A percentile compares a stretch with the other conserved stretches of the same genome.
Evolutionary conservation across 495 filamentous ascomycete species (phyloP).

Genomic region (Xylaria sp.): DNA sequence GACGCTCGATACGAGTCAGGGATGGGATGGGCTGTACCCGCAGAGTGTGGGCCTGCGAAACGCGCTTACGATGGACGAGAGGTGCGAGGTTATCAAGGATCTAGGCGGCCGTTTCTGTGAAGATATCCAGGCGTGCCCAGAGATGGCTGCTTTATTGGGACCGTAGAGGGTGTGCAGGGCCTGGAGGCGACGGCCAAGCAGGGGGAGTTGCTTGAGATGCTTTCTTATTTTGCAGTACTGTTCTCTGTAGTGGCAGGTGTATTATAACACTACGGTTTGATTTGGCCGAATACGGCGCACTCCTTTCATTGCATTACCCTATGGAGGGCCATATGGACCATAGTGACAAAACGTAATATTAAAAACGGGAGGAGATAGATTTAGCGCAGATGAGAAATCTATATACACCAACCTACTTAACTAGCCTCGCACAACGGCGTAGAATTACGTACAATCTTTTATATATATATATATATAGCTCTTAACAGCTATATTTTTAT

Average conservation of each 20-base stretch:
- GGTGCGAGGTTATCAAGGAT: slow-evolving; percentile 31
- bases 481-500: too few relatives aligned
- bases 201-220: slow-evolving; percentile 22
- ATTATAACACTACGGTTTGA: slow-evolving; percentile 25
- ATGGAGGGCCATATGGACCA: too few relatives aligned
- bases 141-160: slow-evolving; percentile 31
- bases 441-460: too few relatives aligned
- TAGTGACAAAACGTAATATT: too few relatives aligned
- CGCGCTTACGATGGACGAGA: slow-evolving; percentile 33
- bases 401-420: too few relatives aligned
- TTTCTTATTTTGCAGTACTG: slow-evolving; percentile 20
- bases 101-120: slow-evolving; percentile 33
- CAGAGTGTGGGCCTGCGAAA: slow-evolving; percentile 28
- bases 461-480: too few relatives aligned
- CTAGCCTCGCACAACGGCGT: too few relatives aligned
- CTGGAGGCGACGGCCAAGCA: slow-evolving; percentile 24
- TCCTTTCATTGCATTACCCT: too few relatives aligned
- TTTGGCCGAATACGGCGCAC: slow-evolving; percentile 26
- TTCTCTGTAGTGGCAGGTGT: slow-evolving; percentile 28
- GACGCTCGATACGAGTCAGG: slow-evolving; percentile 25
- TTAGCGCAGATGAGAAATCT: too few relatives aligned
- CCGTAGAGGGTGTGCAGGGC: slow-evolving; percentile 26
- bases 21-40: slow-evolving; percentile 25
- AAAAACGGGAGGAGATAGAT: too few relatives aligned
- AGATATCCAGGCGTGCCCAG: slow-evolving; percentile 30